A percentile compares a stretch with the other conserved stretches of the same genome.
phyloP scores from a whole-genome alignment of 495 filamentous ascomycete genomes.

The Trichoderma virens region DNA sequence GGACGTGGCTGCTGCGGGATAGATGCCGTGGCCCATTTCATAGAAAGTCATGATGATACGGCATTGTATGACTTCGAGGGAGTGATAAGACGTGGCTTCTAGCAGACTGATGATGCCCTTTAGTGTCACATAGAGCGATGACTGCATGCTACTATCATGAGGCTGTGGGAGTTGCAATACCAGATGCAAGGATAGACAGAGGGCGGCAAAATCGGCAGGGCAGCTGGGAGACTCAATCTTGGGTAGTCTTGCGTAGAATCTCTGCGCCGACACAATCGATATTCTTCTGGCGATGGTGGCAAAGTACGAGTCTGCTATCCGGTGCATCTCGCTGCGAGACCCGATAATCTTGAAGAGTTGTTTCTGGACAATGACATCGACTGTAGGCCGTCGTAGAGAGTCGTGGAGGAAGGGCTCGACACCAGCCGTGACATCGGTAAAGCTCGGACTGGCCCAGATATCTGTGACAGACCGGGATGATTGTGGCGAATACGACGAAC shows the following conservation, averaged over 20 bases:
- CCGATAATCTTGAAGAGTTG: neutral
- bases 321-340: neutral
- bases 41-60: neutral
- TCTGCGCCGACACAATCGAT: neutral
- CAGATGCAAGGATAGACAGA: neutral
- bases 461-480: too few relatives aligned
- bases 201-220: neutral
- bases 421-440: too few relatives aligned
- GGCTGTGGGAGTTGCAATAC: neutral
- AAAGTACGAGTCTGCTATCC: neutral
- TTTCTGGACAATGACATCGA: neutral
- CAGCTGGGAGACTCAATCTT: neutral
- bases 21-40: constrained; percentile 8
- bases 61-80: constrained; percentile 1
- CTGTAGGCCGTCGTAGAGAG: neutral
- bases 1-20: constrained; percentile 4
- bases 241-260: neutral
- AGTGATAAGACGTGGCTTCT: constrained; percentile 7
- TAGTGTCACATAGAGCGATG: neutral
- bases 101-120: constrained; percentile 6
- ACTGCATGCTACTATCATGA: constrained; percentile 6
- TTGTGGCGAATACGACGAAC: too few relatives aligned
- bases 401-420: neutral
- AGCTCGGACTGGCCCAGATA: too few relatives aligned
- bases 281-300: neutral